Percentiles rank a stretch among this genome's conserved stretches.
Conservation (phyloP, 306 rosid genomes). For the Quercus engelmannii region DNA sequence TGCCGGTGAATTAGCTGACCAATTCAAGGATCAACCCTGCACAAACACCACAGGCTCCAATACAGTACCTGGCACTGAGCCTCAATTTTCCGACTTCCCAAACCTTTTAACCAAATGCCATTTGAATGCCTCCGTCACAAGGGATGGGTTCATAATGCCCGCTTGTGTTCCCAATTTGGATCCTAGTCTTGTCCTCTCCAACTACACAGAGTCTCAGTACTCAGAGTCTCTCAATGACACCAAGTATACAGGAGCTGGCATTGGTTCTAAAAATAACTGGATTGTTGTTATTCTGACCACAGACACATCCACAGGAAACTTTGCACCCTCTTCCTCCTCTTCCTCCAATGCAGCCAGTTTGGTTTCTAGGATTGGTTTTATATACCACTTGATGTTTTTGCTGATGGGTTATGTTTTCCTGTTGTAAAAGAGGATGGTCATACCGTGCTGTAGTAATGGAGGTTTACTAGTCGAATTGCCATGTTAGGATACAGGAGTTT, state of each 20-base stretch:
- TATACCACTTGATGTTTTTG: constrained; percentile 40
- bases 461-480: constrained; percentile 10
- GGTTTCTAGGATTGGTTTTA: constrained; percentile 38
- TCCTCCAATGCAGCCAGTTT: constrained; percentile 30
- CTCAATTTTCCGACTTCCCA: constrained; percentile 69
- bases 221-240: constrained; percentile 69
- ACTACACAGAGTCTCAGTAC: constrained; percentile 79
- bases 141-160: constrained; percentile 71
- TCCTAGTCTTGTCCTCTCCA: constrained; percentile 57
- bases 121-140: constrained; percentile 68
- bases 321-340: constrained; percentile 22
- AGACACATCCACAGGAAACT: constrained; percentile 65
- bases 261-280: constrained; percentile 78
- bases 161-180: constrained; percentile 73
- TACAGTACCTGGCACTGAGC: constrained; percentile 86
- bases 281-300: constrained; percentile 78
- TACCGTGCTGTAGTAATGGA: constrained; percentile 20
- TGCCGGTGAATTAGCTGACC: constrained; percentile 70
- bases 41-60: constrained; percentile 89
- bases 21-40: constrained; percentile 76
- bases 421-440: constrained; percentile 34
- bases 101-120: constrained; percentile 61
- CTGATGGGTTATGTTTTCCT: constrained; percentile 38
- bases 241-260: constrained; percentile 60
- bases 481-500: neutral